Percentiles rank a stretch among this genome's conserved stretches.
phyloP scores from a whole-genome alignment of 257 asterid species.

The Hygrophila difformis region DNA sequence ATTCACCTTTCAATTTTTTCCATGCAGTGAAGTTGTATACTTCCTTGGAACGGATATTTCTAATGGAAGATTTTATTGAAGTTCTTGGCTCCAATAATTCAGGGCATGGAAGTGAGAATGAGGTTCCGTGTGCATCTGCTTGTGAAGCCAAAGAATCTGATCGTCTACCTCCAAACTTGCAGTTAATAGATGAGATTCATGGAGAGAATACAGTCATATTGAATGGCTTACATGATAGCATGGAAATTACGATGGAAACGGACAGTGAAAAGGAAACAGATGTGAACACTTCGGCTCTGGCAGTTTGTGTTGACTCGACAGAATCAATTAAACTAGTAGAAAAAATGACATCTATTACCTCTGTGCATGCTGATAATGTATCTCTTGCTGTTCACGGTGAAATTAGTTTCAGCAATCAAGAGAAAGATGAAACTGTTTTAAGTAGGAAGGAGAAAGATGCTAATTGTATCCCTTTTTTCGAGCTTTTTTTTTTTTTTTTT shows the following conservation, averaged over 20 bases:
- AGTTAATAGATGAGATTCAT: conserved; percentile 22
- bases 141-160: conserved; percentile 22
- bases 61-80: conserved; percentile 38
- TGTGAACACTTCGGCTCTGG: conserved; percentile 16
- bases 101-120: conserved; percentile 31
- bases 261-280: conserved; percentile 30
- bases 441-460: conserved; percentile 32
- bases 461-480: conserved; percentile 43
- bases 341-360: conserved; percentile 13
- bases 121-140: conserved; percentile 20
- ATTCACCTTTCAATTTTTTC: conserved; percentile 10
- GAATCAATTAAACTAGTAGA: conserved; percentile 34
- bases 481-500: conserved; percentile 2
- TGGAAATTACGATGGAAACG: conserved; percentile 22
- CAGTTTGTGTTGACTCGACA: conserved; percentile 24
- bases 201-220: conserved; percentile 21
- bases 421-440: conserved; percentile 25
- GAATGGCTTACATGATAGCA: conserved; percentile 26
- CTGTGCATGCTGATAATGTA: conserved; percentile 32
- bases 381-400: conserved; percentile 29
- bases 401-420: conserved; percentile 23
- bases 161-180: conserved; percentile 22
- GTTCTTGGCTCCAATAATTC: conserved; percentile 40
- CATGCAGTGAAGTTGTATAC: conserved; percentile 9
- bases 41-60: conserved; percentile 9